Evolutionary conservation across 148 eudicot species (phyloP), one percentile per base, ranked within the genome.

Genomic region (Rhododendron simsii): DNA sequence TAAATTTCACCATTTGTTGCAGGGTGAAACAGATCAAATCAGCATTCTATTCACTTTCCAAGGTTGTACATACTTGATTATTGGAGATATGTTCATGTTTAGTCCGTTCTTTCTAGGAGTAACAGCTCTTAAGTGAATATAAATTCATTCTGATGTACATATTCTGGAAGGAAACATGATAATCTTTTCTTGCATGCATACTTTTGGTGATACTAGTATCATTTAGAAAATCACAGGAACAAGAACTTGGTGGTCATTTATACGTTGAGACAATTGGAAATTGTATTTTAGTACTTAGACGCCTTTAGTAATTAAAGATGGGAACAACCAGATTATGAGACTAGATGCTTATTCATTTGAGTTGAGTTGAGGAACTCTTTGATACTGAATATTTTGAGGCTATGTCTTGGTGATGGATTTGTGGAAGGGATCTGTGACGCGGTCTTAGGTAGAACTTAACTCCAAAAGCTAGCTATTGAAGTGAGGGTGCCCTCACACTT

Each of bases 1-100:
- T 33, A 65, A 75, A 35, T 47, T 84, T 82, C 74, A 48, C 77
- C 55, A 50, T 83, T 89, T 82, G 53, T 89, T 81, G 84, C 97
- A 95, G 98, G 91, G 91, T 95, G 88, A 91, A 94, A 86, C 95
- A 95, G 94, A 95, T 94, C 85, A 95, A 95, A 80, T 95, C 98
- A 23, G 91, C 98, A 44, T 95, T 95, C 88, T 95, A 95, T 90
- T 93, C 98, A 10, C 86, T 95, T 51, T 81, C 92, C 10, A 95
- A 95, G 98, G 98, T 95, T 26, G 57, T 71, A 83, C 33, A 0
- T 37, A 1, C 48, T 23, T 20, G 23, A 13, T 44, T 83, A 37
- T 77, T 44, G 57, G 21, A 50, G n/a, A 51, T 30, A 41, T 39
- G 77, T 76, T 79, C 16, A 5, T 84, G 37, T 78, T 26, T 85